These are phyloP conservation scores for Aspergillus texensis DNA, from an alignment of 2,329 filamentous ascomycete species.

Conservation along the genomic window DNA sequence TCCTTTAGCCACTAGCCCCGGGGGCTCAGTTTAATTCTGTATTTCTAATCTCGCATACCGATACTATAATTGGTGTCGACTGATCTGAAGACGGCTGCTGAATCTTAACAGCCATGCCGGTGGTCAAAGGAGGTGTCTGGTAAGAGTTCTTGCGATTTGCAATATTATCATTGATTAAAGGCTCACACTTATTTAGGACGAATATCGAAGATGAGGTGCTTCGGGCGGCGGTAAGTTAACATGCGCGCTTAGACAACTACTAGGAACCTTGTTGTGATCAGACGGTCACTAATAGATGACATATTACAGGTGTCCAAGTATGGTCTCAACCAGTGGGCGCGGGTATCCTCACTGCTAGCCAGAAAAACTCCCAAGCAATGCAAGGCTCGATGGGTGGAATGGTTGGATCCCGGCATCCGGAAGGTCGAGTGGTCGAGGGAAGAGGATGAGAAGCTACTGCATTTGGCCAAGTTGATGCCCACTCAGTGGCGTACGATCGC, in stretches of 20 bases:
- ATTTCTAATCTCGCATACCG: neutral
- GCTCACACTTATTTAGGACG: conserved; percentile 48
- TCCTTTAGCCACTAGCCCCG: conserved; percentile 19
- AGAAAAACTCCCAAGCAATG: conserved; percentile 99
- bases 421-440: conserved; percentile 99
- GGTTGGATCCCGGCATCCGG: conserved; percentile 95
- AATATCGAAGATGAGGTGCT: conserved; percentile 91
- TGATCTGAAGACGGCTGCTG: conserved; percentile 6
- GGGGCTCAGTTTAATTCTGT: conserved; percentile 1
- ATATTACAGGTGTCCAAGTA: conserved; percentile 72
- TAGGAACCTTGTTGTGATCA: conserved; percentile 8
- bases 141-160: conserved; percentile 28
- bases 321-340: conserved; percentile 96
- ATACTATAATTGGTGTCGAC: neutral
- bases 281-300: conserved; percentile 10
- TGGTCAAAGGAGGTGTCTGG: conserved; percentile 69
- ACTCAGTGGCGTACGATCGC: conserved; percentile 99
- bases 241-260: neutral
- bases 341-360: conserved; percentile 93
- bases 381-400: conserved; percentile 98
- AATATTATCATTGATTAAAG: neutral
- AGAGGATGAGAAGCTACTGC: conserved; percentile 95
- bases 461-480: conserved; percentile 96
- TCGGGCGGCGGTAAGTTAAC: conserved; percentile 70
- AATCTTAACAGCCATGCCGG: conserved; percentile 55